A percentile compares a stretch with the other conserved stretches of the same genome.
These are phyloP conservation scores for Venturia oleaginea DNA, from an alignment of 2,329 filamentous ascomycete species.

Conservation along the genomic window DNA sequence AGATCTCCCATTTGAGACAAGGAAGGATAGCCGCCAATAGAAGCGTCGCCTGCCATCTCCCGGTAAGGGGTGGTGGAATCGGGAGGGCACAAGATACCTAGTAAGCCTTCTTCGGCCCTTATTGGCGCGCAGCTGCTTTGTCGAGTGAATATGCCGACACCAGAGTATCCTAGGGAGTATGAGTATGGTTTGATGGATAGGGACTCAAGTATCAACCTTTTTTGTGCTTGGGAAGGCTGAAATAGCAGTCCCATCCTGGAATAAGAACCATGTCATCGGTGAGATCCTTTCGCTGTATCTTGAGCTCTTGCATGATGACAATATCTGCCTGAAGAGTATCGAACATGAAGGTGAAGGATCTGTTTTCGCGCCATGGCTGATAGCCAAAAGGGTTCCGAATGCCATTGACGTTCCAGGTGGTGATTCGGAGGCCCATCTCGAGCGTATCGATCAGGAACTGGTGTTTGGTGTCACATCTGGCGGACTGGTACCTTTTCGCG, in stretches of 20 bases:
- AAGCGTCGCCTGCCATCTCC: constrained; percentile 61
- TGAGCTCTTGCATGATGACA: constrained; percentile 89
- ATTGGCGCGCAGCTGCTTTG: constrained; percentile 78
- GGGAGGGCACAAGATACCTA: constrained; percentile 67
- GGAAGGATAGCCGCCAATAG: constrained; percentile 83
- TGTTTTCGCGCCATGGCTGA: constrained; percentile 40
- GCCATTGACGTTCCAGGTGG: constrained; percentile 47
- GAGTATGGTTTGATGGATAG: constrained; percentile 13
- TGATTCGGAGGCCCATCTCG: constrained; percentile 68
- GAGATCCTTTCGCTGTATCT: constrained; percentile 89
- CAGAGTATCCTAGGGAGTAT: constrained; percentile 68
- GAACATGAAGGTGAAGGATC: constrained; percentile 65
- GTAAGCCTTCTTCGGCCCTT: constrained; percentile 86
- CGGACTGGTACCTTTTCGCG: neutral
- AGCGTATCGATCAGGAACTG: constrained; percentile 8
- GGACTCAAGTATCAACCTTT: constrained; percentile 54
- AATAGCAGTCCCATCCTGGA: constrained; percentile 91
- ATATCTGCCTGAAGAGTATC: constrained; percentile 88
- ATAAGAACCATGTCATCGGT: constrained; percentile 93
- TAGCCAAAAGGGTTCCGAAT: constrained; percentile 47
- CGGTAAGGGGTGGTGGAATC: constrained; percentile 62
- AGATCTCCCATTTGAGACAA: constrained; percentile 54
- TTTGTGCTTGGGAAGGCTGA: constrained; percentile 86
- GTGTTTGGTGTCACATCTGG: constrained; percentile 7
- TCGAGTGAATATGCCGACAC: constrained; percentile 91